These are phyloP conservation scores for Tephrocybe sp. DNA, from an alignment of 768 basidiomycete genomes.

Conservation along the genomic window DNA sequence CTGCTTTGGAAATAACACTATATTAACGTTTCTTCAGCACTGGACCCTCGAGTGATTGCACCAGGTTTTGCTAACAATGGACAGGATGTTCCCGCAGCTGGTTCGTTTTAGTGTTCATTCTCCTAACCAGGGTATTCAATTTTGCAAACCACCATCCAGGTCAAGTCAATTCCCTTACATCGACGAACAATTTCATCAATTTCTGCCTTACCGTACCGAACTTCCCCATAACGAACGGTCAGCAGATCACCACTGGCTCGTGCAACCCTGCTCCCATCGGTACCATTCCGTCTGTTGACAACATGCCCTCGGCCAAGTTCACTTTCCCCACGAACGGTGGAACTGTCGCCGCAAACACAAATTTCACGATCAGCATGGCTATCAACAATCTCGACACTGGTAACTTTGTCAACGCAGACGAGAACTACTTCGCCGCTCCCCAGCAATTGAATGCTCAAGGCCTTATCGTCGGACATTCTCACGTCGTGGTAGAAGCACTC, in stretches of 20 bases:
- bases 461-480: constrained; percentile 49
- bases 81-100: constrained; percentile 38
- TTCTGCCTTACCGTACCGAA: constrained; percentile 42
- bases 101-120: constrained; percentile 17
- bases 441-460: constrained; percentile 49
- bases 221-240: constrained; percentile 52
- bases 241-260: constrained; percentile 46
- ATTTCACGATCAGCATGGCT: constrained; percentile 47
- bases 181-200: constrained; percentile 63
- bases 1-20: not conserved
- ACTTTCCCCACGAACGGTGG: constrained; percentile 39
- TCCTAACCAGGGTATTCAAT: not conserved
- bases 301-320: constrained; percentile 48
- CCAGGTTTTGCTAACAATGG: constrained; percentile 51
- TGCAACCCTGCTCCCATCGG: constrained; percentile 60
- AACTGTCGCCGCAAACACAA: constrained; percentile 38
- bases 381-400: constrained; percentile 43
- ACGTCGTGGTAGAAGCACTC: constrained; percentile 52
- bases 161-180: constrained; percentile 48
- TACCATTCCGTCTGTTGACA: constrained; percentile 42
- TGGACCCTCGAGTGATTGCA: constrained; percentile 53
- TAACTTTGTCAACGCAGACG: constrained; percentile 49
- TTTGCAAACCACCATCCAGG: constrained; percentile 24
- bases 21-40: constrained; percentile 31
- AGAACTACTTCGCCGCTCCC: constrained; percentile 51